Percentiles rank a stretch among this genome's conserved stretches.
phyloP scores from a whole-genome alignment of 768 basidiomycete genomes.

The Coprinopsis cinerea region DNA sequence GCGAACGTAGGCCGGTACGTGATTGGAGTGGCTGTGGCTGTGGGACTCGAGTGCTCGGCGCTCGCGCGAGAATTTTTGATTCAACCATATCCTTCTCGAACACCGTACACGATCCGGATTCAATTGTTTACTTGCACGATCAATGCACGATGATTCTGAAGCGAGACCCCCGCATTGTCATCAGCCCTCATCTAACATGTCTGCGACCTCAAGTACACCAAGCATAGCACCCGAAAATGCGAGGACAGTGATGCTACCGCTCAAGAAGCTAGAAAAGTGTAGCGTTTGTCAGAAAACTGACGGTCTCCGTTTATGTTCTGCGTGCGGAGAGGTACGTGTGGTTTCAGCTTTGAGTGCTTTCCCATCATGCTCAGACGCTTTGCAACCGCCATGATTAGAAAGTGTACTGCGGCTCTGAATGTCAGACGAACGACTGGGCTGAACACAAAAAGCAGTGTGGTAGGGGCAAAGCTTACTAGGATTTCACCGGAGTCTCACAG shows the following conservation, averaged over 20 bases:
- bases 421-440: slow-evolving; percentile 13
- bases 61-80: no score
- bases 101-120: no score
- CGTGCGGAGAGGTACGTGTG: slow-evolving; percentile 12
- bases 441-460: slow-evolving; percentile 12
- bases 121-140: no score
- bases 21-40: no score
- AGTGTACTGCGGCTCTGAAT: slow-evolving; percentile 12
- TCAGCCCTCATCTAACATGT: no score
- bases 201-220: no score
- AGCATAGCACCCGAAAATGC: background rate
- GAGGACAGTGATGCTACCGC: slow-evolving; percentile 5
- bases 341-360: background rate
- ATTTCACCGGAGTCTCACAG: background rate
- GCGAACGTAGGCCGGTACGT: no score
- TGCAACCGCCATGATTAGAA: background rate
- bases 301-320: slow-evolving; percentile 8
- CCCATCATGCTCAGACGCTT: background rate
- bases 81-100: no score
- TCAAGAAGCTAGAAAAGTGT: slow-evolving; percentile 13
- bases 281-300: slow-evolving; percentile 6
- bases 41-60: no score
- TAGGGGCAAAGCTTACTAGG: background rate
- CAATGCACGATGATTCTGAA: no score
- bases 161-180: no score